phyloP scores from a whole-genome alignment of 2,329 filamentous ascomycete genomes.

The Fusarium albidum region DNA sequence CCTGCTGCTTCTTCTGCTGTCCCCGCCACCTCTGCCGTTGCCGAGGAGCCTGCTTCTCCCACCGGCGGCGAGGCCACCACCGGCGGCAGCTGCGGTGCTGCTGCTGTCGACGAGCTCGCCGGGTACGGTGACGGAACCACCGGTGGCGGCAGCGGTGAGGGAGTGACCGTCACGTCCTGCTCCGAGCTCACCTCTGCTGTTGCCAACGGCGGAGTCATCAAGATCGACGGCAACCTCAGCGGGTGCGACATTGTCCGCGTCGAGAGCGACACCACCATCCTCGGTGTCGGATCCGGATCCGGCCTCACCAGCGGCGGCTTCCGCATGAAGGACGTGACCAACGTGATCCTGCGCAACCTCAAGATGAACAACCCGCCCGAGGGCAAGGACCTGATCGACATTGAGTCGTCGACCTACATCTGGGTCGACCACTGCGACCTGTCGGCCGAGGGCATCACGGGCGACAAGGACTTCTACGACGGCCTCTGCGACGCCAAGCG shows the following conservation, averaged over 20 bases:
- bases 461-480: constrained; percentile 69
- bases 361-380: constrained; percentile 54
- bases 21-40: constrained; percentile 5
- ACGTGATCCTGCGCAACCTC: constrained; percentile 62
- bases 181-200: constrained; percentile 50
- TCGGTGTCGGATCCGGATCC: constrained; percentile 54
- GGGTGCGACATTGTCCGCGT: constrained; percentile 52
- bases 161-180: constrained; percentile 55
- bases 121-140: constrained; percentile 51
- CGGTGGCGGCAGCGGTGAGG: constrained; percentile 53
- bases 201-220: constrained; percentile 51
- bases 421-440: constrained; percentile 69
- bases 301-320: constrained; percentile 50
- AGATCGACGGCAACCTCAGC: constrained; percentile 52
- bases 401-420: constrained; percentile 53
- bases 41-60: background rate
- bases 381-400: constrained; percentile 56
- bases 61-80: constrained; percentile 8
- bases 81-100: constrained; percentile 28
- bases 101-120: constrained; percentile 28
- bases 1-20: constrained; percentile 2
- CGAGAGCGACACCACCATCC: constrained; percentile 57
- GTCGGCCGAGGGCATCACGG: constrained; percentile 55
- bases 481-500: constrained; percentile 67
- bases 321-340: constrained; percentile 53